Percentiles rank a stretch among this genome's conserved stretches.
These are phyloP conservation scores for Lipomyces orientalis DNA, from an alignment of 805 yeast species.

Conservation along the genomic window DNA sequence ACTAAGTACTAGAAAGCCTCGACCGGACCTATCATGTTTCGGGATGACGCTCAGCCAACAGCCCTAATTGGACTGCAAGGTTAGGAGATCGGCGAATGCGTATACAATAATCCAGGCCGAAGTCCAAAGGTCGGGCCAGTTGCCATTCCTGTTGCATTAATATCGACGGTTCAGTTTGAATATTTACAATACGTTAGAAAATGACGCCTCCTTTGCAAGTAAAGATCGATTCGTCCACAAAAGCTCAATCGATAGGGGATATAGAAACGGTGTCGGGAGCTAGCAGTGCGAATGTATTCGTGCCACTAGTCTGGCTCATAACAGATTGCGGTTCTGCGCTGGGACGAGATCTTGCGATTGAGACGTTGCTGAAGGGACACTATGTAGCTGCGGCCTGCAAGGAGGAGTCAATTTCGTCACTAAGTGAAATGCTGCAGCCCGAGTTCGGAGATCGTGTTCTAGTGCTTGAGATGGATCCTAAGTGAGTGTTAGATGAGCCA, in stretches of 20 bases:
- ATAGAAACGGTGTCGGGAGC: not conserved
- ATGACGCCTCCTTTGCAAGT: not conserved
- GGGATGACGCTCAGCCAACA: not conserved
- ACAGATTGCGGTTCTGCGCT: conserved; percentile 32
- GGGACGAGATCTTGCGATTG: conserved; percentile 35
- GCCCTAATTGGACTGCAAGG: not conserved
- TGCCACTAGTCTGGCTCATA: conserved; percentile 38
- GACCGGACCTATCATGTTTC: not conserved
- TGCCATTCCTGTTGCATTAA: not conserved
- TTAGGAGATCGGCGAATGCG: not conserved
- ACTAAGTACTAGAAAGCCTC: too few species aligned
- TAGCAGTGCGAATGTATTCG: not conserved
- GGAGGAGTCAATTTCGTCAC: conserved; percentile 13
- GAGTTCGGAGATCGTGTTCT: conserved; percentile 26
- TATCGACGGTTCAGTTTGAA: not conserved
- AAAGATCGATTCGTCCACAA: not conserved
- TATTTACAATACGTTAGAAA: not conserved
- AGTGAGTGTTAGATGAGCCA: not conserved
- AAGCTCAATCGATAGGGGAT: not conserved
- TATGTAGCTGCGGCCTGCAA: conserved; percentile 34
- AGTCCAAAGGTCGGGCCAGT: not conserved
- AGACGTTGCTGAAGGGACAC: conserved; percentile 29
- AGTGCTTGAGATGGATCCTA: conserved; percentile 33
- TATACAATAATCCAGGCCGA: not conserved
- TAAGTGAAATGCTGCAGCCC: conserved; percentile 11